Percentiles rank a stretch among this genome's conserved stretches.
Conservation (phyloP, 2,329 filamentous ascomycete species). For the Trichothecium sympodiale region DNA sequence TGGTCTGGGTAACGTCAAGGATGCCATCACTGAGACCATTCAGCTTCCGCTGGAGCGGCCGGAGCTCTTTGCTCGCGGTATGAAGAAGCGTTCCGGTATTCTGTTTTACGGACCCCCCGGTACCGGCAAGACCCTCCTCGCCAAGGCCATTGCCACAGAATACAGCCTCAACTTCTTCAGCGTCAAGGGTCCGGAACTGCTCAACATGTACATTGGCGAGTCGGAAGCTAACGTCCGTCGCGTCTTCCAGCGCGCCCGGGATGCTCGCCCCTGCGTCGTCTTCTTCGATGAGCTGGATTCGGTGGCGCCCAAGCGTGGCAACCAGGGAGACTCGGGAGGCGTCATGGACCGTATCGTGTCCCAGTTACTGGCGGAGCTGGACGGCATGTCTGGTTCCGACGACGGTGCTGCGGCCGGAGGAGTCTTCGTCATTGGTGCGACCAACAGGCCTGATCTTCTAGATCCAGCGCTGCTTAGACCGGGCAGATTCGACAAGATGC, state of each 20-base stretch:
- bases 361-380: slow-evolving; percentile 85
- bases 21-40: slow-evolving; percentile 94
- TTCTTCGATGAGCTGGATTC: slow-evolving; percentile 93
- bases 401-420: slow-evolving; percentile 51
- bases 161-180: slow-evolving; percentile 93
- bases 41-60: slow-evolving; percentile 84
- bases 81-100: slow-evolving; percentile 95
- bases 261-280: slow-evolving; percentile 78
- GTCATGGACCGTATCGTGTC: slow-evolving; percentile 98
- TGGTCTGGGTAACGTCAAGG: slow-evolving; percentile 86
- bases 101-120: slow-evolving; percentile 86
- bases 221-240: slow-evolving; percentile 85
- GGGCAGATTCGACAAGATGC: slow-evolving; percentile 94
- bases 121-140: slow-evolving; percentile 84
- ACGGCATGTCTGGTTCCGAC: slow-evolving; percentile 93
- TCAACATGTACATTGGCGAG: slow-evolving; percentile 96
- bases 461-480: slow-evolving; percentile 84
- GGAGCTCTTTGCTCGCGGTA: slow-evolving; percentile 89
- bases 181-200: slow-evolving; percentile 81
- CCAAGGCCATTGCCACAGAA: slow-evolving; percentile 87
- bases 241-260: slow-evolving; percentile 78
- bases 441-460: slow-evolving; percentile 85
- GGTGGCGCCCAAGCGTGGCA: slow-evolving; percentile 90
- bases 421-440: slow-evolving; percentile 94
- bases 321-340: slow-evolving; percentile 92